phyloP scores from a whole-genome alignment of 805 yeast species.

The Clavispora santaluciae region DNA sequence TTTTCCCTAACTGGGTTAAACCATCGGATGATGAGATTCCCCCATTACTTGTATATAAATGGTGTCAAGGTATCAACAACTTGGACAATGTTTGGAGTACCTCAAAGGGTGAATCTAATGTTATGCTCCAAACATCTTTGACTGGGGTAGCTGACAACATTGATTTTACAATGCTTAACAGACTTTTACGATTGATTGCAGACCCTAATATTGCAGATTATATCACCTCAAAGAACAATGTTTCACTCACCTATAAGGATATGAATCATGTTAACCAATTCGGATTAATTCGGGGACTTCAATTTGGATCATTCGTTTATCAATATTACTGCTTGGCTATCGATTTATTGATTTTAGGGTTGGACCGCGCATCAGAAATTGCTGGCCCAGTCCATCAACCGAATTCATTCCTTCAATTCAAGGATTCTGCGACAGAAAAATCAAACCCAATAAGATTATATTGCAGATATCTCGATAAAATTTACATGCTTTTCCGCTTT shows the following conservation, averaged over 20 bases:
- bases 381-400: conserved; percentile 76
- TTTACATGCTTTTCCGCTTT: conserved; percentile 76
- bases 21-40: conserved; percentile 94
- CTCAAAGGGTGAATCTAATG: conserved; percentile 69
- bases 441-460: conserved; percentile 76
- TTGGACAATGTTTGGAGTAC: conserved; percentile 76
- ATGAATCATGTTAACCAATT: conserved; percentile 90
- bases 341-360: conserved; percentile 78
- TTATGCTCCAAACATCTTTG: conserved; percentile 74
- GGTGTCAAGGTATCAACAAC: conserved; percentile 90
- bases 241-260: conserved; percentile 79
- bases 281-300: conserved; percentile 85
- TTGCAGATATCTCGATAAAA: conserved; percentile 75
- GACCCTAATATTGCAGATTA: conserved; percentile 94
- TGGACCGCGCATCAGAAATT: conserved; percentile 79
- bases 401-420: conserved; percentile 73
- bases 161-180: conserved; percentile 81
- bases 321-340: conserved; percentile 86
- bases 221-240: conserved; percentile 85
- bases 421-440: conserved; percentile 51
- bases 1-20: conserved; percentile 95
- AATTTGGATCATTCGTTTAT: conserved; percentile 81
- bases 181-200: conserved; percentile 71
- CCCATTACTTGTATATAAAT: conserved; percentile 84
- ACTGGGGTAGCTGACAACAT: conserved; percentile 75